Evolutionary conservation across 805 yeast species (phyloP).

Genomic region (Pichia manshurica): DNA sequence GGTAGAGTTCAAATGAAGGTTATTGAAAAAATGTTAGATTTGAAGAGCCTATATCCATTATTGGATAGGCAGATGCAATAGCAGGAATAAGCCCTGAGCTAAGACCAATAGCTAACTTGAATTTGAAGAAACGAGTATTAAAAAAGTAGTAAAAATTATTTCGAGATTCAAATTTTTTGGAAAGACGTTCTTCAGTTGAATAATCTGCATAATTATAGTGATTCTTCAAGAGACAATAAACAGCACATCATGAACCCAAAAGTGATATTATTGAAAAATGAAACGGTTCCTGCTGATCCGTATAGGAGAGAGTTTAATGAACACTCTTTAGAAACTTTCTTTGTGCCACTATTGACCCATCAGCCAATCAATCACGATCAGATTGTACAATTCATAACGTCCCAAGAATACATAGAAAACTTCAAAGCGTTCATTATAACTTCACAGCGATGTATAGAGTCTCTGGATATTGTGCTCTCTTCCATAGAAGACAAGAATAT

Average conservation of each 20-base stretch:
- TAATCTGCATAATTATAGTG: too few species aligned
- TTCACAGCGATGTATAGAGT: constrained; percentile 88
- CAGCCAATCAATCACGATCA: constrained; percentile 43
- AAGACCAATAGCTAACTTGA: too few species aligned
- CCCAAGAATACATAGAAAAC: constrained; percentile 35
- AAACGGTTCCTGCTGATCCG: constrained; percentile 62
- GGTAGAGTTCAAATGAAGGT: too few species aligned
- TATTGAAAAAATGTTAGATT: too few species aligned
- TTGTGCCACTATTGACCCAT: constrained; percentile 73
- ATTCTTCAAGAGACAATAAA: too few species aligned
- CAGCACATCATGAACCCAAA: constrained; percentile 21
- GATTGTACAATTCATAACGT: constrained; percentile 40
- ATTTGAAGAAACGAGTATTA: too few species aligned
- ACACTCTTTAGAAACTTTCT: constrained; percentile 40
- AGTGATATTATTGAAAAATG: constrained; percentile 62
- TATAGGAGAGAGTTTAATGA: constrained; percentile 43
- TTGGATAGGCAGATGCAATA: too few species aligned
- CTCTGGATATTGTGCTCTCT: constrained; percentile 44
- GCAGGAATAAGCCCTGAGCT: too few species aligned
- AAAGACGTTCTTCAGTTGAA: too few species aligned
- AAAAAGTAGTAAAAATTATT: too few species aligned
- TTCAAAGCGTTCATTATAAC: constrained; percentile 66
- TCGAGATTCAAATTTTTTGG: too few species aligned
- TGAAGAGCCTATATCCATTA: too few species aligned
- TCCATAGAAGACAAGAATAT: constrained; percentile 17